These are phyloP conservation scores for Akanthomyces lecanii DNA, from an alignment of 2,329 filamentous ascomycete species.

Conservation along the genomic window DNA sequence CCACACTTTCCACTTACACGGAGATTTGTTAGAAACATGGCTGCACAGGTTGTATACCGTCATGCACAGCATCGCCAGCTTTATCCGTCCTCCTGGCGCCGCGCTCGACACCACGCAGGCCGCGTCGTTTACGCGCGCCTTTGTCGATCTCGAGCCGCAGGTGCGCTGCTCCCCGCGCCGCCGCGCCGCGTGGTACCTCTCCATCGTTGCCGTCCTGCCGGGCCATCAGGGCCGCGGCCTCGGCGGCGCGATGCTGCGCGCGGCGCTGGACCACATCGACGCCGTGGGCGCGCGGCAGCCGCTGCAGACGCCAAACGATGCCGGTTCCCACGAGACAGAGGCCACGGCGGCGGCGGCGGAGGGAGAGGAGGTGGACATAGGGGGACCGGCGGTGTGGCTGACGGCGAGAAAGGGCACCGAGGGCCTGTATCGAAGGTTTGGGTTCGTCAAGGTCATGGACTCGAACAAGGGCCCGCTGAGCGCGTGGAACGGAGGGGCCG, in stretches of 20 bases:
- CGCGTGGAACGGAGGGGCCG: constrained; percentile 32
- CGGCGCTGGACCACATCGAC: constrained; percentile 23
- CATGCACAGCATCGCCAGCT: constrained; percentile 23
- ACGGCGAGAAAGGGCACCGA: constrained; percentile 31
- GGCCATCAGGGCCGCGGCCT: constrained; percentile 29
- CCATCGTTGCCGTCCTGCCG: constrained; percentile 31
- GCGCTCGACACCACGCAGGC: constrained; percentile 22
- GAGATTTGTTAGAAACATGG: constrained; percentile 23
- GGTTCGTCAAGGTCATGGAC: constrained; percentile 32
- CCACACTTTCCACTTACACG: background rate
- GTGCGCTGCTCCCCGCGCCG: constrained; percentile 28
- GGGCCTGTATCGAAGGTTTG: constrained; percentile 30
- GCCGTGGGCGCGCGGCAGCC: constrained; percentile 19
- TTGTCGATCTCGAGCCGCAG: constrained; percentile 24
- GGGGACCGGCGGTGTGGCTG: constrained; percentile 27
- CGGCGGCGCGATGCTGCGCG: constrained; percentile 27
- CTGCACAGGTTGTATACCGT: constrained; percentile 25
- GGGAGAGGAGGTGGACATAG: background rate
- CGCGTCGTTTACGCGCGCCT: constrained; percentile 26
- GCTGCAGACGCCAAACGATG: background rate
- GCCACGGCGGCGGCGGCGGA: background rate
- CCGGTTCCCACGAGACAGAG: background rate
- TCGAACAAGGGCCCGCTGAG: constrained; percentile 33
- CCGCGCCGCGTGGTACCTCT: constrained; percentile 33
- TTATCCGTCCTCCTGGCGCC: constrained; percentile 25